A percentile compares a stretch with the other conserved stretches of the same genome.
These are phyloP conservation scores for Penicillium concentricum DNA, from an alignment of 2,329 filamentous ascomycete genomes.

Conservation along the genomic window DNA sequence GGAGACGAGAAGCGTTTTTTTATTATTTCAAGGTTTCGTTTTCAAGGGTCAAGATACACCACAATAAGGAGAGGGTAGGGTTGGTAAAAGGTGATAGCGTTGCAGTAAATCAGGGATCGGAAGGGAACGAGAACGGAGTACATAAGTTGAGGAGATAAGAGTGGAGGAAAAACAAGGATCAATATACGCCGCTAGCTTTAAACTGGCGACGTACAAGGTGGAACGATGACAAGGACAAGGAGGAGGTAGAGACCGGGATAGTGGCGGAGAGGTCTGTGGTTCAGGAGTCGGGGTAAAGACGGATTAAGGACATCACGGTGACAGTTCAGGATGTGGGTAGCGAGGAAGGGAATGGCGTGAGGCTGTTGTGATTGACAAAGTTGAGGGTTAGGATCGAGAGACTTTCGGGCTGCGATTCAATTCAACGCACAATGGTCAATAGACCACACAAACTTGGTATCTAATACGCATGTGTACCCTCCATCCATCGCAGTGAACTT, in stretches of 20 bases:
- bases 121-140: neutral
- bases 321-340: conserved; percentile 4
- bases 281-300: neutral
- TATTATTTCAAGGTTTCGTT: conserved; percentile 6
- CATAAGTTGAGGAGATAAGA: conserved; percentile 2
- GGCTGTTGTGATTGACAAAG: conserved; percentile 5
- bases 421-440: conserved; percentile 18
- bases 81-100: conserved; percentile 2
- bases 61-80: neutral
- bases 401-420: conserved; percentile 19
- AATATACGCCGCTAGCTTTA: neutral
- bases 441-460: conserved; percentile 24
- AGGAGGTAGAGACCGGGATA: conserved; percentile 1
- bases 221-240: conserved; percentile 4
- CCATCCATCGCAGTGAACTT: conserved; percentile 26
- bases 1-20: conserved; percentile 4
- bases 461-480: conserved; percentile 21
- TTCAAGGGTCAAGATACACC: conserved; percentile 6
- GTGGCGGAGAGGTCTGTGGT: conserved; percentile 2
- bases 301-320: conserved; percentile 4
- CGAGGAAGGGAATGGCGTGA: neutral
- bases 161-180: conserved; percentile 5
- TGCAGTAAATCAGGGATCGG: conserved; percentile 4
- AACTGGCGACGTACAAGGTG: neutral
- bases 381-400: conserved; percentile 8